These are phyloP conservation scores for Colletotrichum sp. DNA, from an alignment of 2,329 filamentous ascomycete genomes.

Conservation along the genomic window DNA sequence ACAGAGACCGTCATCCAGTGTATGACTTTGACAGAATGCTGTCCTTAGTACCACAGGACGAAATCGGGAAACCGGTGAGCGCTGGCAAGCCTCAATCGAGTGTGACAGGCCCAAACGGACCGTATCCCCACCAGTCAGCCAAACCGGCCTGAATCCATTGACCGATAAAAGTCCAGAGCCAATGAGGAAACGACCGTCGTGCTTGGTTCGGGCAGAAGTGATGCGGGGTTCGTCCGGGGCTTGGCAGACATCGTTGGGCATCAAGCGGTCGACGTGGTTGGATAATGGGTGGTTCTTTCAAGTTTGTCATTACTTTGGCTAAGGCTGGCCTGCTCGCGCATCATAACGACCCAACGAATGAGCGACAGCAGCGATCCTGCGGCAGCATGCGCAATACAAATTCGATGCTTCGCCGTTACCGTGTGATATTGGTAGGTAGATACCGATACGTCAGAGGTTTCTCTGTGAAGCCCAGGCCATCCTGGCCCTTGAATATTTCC, in stretches of 20 bases:
- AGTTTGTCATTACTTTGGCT: too few species aligned
- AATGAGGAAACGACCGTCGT: not conserved
- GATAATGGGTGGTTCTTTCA: not conserved
- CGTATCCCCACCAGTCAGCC: not conserved
- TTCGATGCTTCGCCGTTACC: too few species aligned
- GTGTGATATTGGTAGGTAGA: too few species aligned
- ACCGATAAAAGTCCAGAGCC: not conserved
- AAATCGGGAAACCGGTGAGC: not conserved
- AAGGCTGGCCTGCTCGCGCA: too few species aligned
- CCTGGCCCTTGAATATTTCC: too few species aligned
- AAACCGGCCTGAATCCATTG: not conserved
- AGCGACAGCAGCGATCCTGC: too few species aligned
- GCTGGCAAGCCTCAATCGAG: not conserved
- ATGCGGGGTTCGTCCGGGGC: not conserved
- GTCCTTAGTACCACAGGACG: not conserved
- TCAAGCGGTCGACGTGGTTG: not conserved
- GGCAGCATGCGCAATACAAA: too few species aligned
- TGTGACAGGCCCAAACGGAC: not conserved
- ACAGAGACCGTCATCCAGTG: not conserved
- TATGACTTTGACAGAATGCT: not conserved
- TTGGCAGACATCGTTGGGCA: not conserved
- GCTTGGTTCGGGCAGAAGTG: not conserved
- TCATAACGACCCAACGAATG: too few species aligned
- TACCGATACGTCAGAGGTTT: too few species aligned
- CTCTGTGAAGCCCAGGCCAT: too few species aligned